Percentiles rank a stretch among this genome's conserved stretches.
These are phyloP conservation scores for Acanthamoeba sp. DNA, from an alignment of 208 protist genomes.

Conservation along the genomic window DNA sequence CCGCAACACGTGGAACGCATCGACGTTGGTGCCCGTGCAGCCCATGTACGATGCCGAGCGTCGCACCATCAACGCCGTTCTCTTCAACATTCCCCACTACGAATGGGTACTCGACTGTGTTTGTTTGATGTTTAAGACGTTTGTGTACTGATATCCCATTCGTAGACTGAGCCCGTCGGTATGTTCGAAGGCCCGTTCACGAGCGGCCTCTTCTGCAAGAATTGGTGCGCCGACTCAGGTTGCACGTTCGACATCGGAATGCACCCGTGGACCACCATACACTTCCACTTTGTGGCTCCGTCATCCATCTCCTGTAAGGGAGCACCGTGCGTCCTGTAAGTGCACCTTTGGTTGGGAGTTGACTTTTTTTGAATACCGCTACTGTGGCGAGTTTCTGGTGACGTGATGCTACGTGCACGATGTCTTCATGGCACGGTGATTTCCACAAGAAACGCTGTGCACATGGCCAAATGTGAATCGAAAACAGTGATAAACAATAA, in stretches of 20 bases:
- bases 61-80: constrained; percentile 33
- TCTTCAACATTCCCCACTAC: constrained; percentile 32
- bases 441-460: too few species aligned
- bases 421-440: too few species aligned
- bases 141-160: too few species aligned
- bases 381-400: too few species aligned
- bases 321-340: not conserved
- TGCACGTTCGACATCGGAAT: constrained; percentile 6
- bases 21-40: constrained; percentile 26
- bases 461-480: too few species aligned
- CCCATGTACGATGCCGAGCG: constrained; percentile 50
- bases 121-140: not conserved
- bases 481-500: too few species aligned
- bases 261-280: constrained; percentile 28
- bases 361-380: too few species aligned
- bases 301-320: constrained; percentile 22
- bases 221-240: constrained; percentile 39
- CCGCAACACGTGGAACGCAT: constrained; percentile 30
- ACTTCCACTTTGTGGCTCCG: constrained; percentile 38
- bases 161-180: not conserved
- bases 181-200: constrained; percentile 46
- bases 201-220: constrained; percentile 53
- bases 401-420: too few species aligned
- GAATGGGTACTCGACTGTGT: not conserved
- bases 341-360: too few species aligned